Evolutionary conservation across 169 alveolate species (phyloP).

Genomic region (Ichthyophthirius multifiliis): DNA sequence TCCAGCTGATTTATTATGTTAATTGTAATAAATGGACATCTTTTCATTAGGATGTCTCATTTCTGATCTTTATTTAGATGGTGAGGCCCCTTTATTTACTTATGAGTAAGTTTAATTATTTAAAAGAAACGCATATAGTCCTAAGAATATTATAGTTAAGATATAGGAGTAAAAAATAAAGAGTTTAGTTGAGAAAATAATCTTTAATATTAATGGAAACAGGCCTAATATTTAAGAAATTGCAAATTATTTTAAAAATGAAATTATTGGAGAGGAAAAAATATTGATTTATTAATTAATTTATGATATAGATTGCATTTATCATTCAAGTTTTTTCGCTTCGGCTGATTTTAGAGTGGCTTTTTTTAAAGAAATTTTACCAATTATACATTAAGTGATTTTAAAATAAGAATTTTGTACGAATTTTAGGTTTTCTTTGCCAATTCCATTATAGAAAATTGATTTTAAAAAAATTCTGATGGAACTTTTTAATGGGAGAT

Average conservation of each 20-base stretch:
- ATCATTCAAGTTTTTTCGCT: not conserved
- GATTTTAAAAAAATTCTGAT: not conserved
- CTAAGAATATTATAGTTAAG: not conserved
- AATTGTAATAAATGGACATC: constrained; percentile 25
- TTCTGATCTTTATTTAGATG: constrained; percentile 23
- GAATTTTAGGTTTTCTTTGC: not conserved
- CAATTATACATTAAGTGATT: not conserved
- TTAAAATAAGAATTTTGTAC: not conserved
- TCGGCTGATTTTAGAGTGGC: not conserved
- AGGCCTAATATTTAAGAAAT: not conserved
- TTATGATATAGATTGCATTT: not conserved
- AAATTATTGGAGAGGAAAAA: not conserved
- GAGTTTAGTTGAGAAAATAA: not conserved
- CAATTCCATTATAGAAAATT: not conserved
- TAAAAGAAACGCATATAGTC: constrained; percentile 5
- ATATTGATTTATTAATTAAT: not conserved
- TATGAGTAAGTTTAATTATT: constrained; percentile 10
- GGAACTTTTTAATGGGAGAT: not conserved
- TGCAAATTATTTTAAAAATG: not conserved
- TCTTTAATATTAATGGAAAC: no score
- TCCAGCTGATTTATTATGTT: not conserved
- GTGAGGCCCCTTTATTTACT: constrained; percentile 8
- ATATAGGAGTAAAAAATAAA: not conserved
- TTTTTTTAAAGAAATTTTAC: not conserved
- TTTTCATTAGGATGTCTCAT: constrained; percentile 31